Evolutionary conservation across 2,329 filamentous ascomycete genomes (phyloP), one percentile per base, ranked within the genome.

Genomic region (Claviceps cyperi): DNA sequence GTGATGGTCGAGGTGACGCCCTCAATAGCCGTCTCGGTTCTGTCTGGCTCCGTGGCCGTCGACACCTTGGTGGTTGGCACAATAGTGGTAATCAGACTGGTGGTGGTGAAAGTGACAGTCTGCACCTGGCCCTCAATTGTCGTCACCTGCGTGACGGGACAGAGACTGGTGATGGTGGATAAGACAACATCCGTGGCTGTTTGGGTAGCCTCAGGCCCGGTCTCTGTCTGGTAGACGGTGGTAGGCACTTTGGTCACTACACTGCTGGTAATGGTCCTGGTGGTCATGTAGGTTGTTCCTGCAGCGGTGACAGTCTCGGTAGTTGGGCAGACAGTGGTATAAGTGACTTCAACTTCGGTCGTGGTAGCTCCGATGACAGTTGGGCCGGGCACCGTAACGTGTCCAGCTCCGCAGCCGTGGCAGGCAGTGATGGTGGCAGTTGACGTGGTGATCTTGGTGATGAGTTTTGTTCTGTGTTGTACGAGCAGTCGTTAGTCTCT

Each of bases 371-470:
- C 43, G 8, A 55, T 54, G 14, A 64, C 55, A 2, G 62, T 66
- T 9, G 61, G 64, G 13, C 62, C 66, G 17, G 68, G 67, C 9
- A 63, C 55, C 3, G 67, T 69, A 36, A 64, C 62, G 2, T 65
- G 21, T 60, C 60, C 61, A n/a, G 56, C 43, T 8, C 5, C 56
- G 51, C 69, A 67, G 28, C 62, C 65, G 15, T 66, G 56, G 54
- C 68, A 70, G 44, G 62, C 60, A 2, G 68, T 71, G 37, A 72
- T 62, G 9, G 63, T 64, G 22, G 72, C 59, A 14, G 69, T 72
- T 4, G 71, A 72, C 14, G 68, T 72, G 14, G 68, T 69, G 52
- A 63, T 62, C 36, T 63, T 59, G 5, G 71, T 74, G 43, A 67
- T 62, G 17, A 62, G 62, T 49, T 71, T 68, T 19, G 71, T 73